A percentile compares a stretch with the other conserved stretches of the same genome.
phyloP scores from a whole-genome alignment of 164 flowering plant genomes.

The Chimonanthus salicifolius region DNA sequence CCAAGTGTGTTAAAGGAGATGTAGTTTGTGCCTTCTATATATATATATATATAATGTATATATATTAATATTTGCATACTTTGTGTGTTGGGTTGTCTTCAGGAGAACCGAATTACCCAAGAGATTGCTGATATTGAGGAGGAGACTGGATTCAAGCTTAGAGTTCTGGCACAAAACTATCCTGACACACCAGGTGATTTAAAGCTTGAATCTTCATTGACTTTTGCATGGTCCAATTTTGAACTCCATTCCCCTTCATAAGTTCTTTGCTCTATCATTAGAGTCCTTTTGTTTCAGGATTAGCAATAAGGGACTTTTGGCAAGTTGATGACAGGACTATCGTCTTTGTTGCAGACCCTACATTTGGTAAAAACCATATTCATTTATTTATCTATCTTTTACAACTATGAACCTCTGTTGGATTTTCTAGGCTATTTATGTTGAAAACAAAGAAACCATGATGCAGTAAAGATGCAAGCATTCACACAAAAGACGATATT shows the following conservation, averaged over 20 bases:
- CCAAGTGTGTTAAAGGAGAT: too few relatives aligned
- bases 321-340: slow-evolving; percentile 92
- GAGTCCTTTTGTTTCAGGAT: slow-evolving; percentile 38
- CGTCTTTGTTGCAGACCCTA: slow-evolving; percentile 94
- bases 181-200: slow-evolving; percentile 91
- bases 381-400: not conserved
- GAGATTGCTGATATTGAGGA: slow-evolving; percentile 73
- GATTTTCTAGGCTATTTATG: not conserved
- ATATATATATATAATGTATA: too few relatives aligned
- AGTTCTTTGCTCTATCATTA: not conserved
- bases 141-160: slow-evolving; percentile 85
- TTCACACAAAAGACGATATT: too few relatives aligned
- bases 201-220: not conserved
- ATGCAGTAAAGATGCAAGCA: too few relatives aligned
- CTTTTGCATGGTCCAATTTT: not conserved
- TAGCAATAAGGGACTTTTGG: slow-evolving; percentile 92
- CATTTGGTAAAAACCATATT: slow-evolving; percentile 52
- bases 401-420: not conserved
- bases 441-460: too few relatives aligned
- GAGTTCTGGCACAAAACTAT: slow-evolving; percentile 93
- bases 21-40: too few relatives aligned
- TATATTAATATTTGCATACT: not conserved
- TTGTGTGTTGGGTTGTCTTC: slow-evolving; percentile 1
- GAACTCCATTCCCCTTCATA: not conserved
- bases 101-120: slow-evolving; percentile 71